Evolutionary conservation across 371 early-diverging fungal genomes (phyloP).

Genomic region (Mucor circinelloides): DNA sequence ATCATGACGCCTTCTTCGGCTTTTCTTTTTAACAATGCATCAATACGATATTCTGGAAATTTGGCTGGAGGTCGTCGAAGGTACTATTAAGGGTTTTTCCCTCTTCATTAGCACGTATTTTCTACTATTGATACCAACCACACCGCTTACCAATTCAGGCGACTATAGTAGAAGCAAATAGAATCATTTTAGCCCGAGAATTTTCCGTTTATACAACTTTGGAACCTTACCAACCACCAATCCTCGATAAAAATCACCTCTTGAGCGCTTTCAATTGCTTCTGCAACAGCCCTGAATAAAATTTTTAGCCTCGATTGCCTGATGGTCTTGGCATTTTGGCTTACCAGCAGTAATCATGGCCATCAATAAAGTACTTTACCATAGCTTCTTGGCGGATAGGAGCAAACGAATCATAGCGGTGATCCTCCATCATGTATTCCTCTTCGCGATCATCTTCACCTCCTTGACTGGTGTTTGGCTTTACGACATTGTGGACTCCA

Average conservation of each 20-base stretch:
- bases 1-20: constrained; percentile 91
- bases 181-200: neutral
- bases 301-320: neutral
- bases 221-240: constrained; percentile 84
- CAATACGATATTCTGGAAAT: constrained; percentile 79
- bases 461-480: neutral
- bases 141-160: constrained; percentile 44
- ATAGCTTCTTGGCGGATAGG: constrained; percentile 71
- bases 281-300: constrained; percentile 62
- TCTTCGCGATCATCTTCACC: constrained; percentile 41
- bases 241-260: constrained; percentile 83
- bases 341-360: constrained; percentile 79
- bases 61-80: constrained; percentile 75
- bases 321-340: neutral
- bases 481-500: constrained; percentile 18
- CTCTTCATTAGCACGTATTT: neutral
- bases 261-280: constrained; percentile 76
- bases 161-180: constrained; percentile 25
- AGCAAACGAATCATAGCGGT: constrained; percentile 81
- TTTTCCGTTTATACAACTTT: neutral
- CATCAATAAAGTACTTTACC: constrained; percentile 83
- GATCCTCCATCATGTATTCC: constrained; percentile 39
- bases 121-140: neutral
- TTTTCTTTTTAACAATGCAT: constrained; percentile 78
- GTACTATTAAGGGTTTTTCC: constrained; percentile 46